phyloP scores from a whole-genome alignment of 2,329 filamentous ascomycete genomes.

The Ceratocystis colombiana region DNA sequence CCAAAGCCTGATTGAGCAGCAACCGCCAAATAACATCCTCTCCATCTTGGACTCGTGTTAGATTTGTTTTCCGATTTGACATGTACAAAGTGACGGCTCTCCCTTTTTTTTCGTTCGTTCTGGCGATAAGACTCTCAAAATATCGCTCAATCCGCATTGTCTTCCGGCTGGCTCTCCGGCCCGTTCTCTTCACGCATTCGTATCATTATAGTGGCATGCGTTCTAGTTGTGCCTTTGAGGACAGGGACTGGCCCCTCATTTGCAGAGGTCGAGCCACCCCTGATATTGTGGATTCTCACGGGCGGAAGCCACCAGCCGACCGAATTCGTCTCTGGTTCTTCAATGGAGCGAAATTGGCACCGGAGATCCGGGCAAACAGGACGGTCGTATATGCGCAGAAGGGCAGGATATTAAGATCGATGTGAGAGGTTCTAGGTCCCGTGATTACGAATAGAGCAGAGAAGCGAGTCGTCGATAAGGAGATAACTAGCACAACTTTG shows the following conservation, averaged over 20 bases:
- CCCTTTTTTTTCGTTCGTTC: not conserved
- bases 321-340: not conserved
- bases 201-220: not conserved
- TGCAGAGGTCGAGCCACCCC: constrained; percentile 1
- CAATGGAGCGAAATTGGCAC: not conserved
- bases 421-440: too few relatives aligned
- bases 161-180: not conserved
- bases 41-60: not conserved
- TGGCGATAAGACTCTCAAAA: not conserved
- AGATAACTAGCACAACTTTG: too few relatives aligned
- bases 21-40: not conserved
- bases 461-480: not conserved
- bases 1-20: constrained; percentile 6
- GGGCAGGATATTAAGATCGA: too few relatives aligned
- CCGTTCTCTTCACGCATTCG: not conserved
- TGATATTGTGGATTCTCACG: not conserved
- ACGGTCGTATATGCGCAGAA: not conserved
- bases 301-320: not conserved
- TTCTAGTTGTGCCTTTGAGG: not conserved
- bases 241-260: constrained; percentile 5
- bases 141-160: not conserved
- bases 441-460: not conserved
- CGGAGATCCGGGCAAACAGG: not conserved
- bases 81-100: not conserved
- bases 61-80: constrained; percentile 9